A percentile compares a stretch with the other conserved stretches of the same genome.
Evolutionary conservation across 2,329 filamentous ascomycete species (phyloP).

Genomic region (Fusarium camptoceras): DNA sequence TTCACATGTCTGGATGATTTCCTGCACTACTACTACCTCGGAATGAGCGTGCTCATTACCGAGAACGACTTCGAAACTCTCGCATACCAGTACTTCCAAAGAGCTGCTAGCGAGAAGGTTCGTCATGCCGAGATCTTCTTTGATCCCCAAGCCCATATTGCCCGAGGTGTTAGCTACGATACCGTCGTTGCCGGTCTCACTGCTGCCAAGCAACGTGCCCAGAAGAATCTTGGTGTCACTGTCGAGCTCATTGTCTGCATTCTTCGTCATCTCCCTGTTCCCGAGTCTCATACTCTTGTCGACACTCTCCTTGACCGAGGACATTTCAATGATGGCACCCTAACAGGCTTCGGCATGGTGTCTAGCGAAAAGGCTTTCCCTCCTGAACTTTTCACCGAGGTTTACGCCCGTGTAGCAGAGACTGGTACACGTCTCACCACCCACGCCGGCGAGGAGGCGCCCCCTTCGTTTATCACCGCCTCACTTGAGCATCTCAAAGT

Average conservation of each 20-base stretch:
- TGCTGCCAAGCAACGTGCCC: slow-evolving; percentile 69
- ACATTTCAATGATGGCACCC: slow-evolving; percentile 62
- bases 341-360: slow-evolving; percentile 75
- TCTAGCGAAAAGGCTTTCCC: slow-evolving; percentile 70
- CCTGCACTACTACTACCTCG: slow-evolving; percentile 81
- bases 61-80: slow-evolving; percentile 78
- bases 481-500: slow-evolving; percentile 72
- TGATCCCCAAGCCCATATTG: slow-evolving; percentile 80
- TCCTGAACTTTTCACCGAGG: slow-evolving; percentile 69
- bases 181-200: slow-evolving; percentile 74
- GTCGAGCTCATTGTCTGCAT: slow-evolving; percentile 78
- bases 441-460: slow-evolving; percentile 82
- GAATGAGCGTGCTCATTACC: slow-evolving; percentile 75
- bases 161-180: slow-evolving; percentile 70
- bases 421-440: slow-evolving; percentile 71
- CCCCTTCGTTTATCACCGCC: slow-evolving; percentile 71
- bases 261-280: slow-evolving; percentile 74
- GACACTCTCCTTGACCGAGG: slow-evolving; percentile 50
- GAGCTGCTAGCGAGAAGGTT: slow-evolving; percentile 72
- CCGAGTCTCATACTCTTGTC: slow-evolving; percentile 61
- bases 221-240: slow-evolving; percentile 70
- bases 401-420: slow-evolving; percentile 66
- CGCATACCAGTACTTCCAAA: slow-evolving; percentile 77
- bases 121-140: slow-evolving; percentile 84
- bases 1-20: slow-evolving; percentile 83